Conservation (phyloP, 768 basidiomycete genomes). For the Termitomyces sp. region DNA sequence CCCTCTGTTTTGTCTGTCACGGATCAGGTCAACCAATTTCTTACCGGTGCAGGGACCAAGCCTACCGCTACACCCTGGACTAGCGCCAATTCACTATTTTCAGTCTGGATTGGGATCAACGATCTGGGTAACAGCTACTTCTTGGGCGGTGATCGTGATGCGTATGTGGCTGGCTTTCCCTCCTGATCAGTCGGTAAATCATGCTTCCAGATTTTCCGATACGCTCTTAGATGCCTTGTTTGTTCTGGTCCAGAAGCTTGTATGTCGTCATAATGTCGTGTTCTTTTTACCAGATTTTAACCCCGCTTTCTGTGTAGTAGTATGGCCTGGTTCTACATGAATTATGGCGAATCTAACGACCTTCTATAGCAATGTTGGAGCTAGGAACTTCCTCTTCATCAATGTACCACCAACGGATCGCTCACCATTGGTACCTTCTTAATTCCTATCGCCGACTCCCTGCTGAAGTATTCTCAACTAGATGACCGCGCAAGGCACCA, state of each 20-base stretch:
- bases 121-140: constrained; percentile 59
- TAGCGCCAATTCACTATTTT: constrained; percentile 54
- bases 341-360: neutral
- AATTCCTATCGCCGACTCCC: neutral
- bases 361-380: constrained; percentile 42
- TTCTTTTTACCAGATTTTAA: neutral
- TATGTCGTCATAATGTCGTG: constrained; percentile 19
- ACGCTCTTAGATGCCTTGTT: constrained; percentile 47
- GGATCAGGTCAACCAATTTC: constrained; percentile 61
- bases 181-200: neutral
- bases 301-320: constrained; percentile 20
- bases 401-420: constrained; percentile 41
- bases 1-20: constrained; percentile 49
- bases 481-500: constrained; percentile 43
- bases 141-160: constrained; percentile 38
- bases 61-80: constrained; percentile 54
- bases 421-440: constrained; percentile 33
- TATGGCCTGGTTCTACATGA: constrained; percentile 7
- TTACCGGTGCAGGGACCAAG: constrained; percentile 40
- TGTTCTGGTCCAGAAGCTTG: constrained; percentile 43
- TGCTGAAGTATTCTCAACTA: constrained; percentile 13
- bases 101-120: constrained; percentile 71
- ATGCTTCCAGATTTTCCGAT: constrained; percentile 38
- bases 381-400: constrained; percentile 50
- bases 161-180: constrained; percentile 31